These are phyloP conservation scores for Penicillium glabrum DNA, from an alignment of 2,329 filamentous ascomycete species.

Conservation along the genomic window DNA sequence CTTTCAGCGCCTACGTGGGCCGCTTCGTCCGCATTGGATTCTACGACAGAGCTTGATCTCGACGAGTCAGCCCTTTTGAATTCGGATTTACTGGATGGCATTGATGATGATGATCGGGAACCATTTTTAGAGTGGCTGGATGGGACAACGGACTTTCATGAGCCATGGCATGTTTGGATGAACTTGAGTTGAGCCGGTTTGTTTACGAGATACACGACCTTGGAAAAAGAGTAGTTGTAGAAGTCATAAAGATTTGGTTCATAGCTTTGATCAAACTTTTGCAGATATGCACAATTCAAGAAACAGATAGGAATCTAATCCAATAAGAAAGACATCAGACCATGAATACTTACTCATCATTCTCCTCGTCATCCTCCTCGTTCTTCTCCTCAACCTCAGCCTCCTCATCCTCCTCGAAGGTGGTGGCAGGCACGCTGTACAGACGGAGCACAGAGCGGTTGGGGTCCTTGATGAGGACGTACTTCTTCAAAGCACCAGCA, in stretches of 20 bases:
- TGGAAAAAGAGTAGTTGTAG: background rate
- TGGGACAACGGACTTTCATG: constrained; percentile 3
- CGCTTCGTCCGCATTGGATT: background rate
- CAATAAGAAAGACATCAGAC: constrained; percentile 12
- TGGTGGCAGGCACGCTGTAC: constrained; percentile 84
- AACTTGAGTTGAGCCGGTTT: constrained; percentile 1
- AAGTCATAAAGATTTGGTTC: constrained; percentile 10
- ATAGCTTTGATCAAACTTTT: constrained; percentile 23
- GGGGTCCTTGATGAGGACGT: constrained; percentile 73
- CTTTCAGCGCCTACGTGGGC: constrained; percentile 4
- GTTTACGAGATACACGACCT: background rate
- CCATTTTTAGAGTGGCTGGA: constrained; percentile 8
- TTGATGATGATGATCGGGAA: constrained; percentile 4
- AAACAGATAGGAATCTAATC: constrained; percentile 13
- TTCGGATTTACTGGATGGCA: background rate
- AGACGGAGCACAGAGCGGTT: constrained; percentile 94
- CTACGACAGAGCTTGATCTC: background rate
- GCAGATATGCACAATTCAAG: constrained; percentile 20
- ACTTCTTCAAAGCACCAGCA: constrained; percentile 47
- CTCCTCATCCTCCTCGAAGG: constrained; percentile 86
- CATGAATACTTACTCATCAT: constrained; percentile 38
- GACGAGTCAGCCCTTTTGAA: background rate
- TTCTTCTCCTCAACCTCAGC: constrained; percentile 55
- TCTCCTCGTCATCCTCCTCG: constrained; percentile 56
- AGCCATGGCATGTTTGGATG: constrained; percentile 8